A percentile compares a stretch with the other conserved stretches of the same genome.
These are phyloP conservation scores for Hibiscus syriacus DNA, from an alignment of 345 rosid genomes.

Conservation along the genomic window DNA sequence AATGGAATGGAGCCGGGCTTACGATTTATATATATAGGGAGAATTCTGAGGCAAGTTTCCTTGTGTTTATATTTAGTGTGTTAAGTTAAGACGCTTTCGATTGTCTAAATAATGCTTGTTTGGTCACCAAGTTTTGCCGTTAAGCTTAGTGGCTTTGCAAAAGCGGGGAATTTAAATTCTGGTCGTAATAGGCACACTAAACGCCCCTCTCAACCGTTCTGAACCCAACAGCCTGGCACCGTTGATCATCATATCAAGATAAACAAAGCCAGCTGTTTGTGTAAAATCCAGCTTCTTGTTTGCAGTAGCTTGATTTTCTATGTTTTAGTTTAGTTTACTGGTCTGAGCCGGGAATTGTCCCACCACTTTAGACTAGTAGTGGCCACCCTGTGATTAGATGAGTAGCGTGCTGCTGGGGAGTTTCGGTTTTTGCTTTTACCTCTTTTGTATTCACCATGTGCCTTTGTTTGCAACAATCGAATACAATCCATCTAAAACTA, in stretches of 20 bases:
- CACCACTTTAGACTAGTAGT: no score
- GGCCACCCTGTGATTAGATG: no score
- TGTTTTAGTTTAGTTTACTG: no score
- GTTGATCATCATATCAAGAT: no score
- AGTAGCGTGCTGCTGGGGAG: no score
- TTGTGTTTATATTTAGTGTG: background rate
- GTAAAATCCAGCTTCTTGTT: background rate
- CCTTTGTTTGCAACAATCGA: no score
- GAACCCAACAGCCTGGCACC: background rate
- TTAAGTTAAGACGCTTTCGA: background rate
- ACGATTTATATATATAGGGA: conserved; percentile 4
- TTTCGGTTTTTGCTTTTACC: no score
- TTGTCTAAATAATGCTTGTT: background rate
- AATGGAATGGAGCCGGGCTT: background rate
- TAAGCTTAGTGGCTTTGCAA: background rate
- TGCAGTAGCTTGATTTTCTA: no score
- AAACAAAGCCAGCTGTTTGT: background rate
- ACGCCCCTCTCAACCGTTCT: background rate
- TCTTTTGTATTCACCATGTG: no score
- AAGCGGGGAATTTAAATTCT: background rate
- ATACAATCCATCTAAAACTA: no score
- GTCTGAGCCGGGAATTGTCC: no score
- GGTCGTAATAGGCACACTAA: background rate
- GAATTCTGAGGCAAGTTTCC: conserved; percentile 9
- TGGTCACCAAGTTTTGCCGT: background rate